Conservation (phyloP, 2,329 filamentous ascomycete species). For the Penicillium sp. region DNA sequence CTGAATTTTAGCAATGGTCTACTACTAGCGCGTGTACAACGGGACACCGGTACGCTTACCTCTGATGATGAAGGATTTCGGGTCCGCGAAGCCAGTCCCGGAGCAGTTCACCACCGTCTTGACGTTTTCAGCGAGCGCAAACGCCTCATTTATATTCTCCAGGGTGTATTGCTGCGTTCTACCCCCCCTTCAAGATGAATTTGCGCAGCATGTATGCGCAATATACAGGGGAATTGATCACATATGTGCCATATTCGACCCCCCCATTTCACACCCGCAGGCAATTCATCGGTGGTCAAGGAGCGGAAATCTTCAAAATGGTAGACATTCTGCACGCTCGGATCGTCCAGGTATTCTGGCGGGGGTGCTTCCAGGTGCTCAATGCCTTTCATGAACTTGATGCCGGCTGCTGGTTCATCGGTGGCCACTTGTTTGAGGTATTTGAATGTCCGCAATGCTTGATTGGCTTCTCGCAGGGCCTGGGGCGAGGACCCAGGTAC, state of each 20-base stretch:
- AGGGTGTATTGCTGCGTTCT: conserved; percentile 34
- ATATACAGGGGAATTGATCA: conserved; percentile 51
- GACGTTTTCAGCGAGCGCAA: conserved; percentile 40
- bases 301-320: conserved; percentile 43
- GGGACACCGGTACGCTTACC: conserved; percentile 30
- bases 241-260: conserved; percentile 46
- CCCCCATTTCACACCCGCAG: conserved; percentile 46
- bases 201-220: conserved; percentile 46
- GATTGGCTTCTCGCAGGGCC: conserved; percentile 39
- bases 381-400: conserved; percentile 43
- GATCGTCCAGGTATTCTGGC: conserved; percentile 38
- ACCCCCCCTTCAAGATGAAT: conserved; percentile 46
- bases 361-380: conserved; percentile 49
- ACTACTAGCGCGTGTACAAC: neutral
- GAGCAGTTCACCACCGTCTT: conserved; percentile 51
- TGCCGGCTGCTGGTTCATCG: conserved; percentile 42
- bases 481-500: conserved; percentile 46
- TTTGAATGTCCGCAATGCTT: conserved; percentile 45
- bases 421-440: conserved; percentile 42
- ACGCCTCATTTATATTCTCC: conserved; percentile 41
- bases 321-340: conserved; percentile 36
- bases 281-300: conserved; percentile 36
- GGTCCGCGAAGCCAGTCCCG: conserved; percentile 49
- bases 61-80: conserved; percentile 49
- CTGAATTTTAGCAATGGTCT: neutral